A percentile compares a stretch with the other conserved stretches of the same genome.
These are phyloP conservation scores for Neurospora sp. DNA, from an alignment of 495 filamentous ascomycete species.

Conservation along the genomic window DNA sequence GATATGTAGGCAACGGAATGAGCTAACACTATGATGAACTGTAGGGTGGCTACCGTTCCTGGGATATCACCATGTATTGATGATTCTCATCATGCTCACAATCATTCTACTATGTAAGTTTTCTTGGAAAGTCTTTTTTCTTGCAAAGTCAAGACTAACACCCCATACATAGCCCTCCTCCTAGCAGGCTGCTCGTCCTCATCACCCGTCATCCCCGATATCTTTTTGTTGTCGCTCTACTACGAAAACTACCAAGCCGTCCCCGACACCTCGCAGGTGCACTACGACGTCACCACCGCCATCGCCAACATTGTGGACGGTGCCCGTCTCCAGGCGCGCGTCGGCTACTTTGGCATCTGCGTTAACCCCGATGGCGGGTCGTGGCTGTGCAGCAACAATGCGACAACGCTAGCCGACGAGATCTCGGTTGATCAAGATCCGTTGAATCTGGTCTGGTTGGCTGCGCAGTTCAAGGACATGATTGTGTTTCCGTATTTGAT, in stretches of 20 bases:
- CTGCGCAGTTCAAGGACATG: constrained; percentile 68
- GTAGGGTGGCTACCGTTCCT: constrained; percentile 86
- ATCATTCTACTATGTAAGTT: constrained; percentile 85
- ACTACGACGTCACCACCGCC: constrained; percentile 69
- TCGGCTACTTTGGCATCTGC: constrained; percentile 66
- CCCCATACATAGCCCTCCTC: constrained; percentile 49
- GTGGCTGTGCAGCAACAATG: constrained; percentile 71
- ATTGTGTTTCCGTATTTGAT: constrained; percentile 74
- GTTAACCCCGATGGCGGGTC: constrained; percentile 60
- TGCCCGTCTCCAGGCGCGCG: constrained; percentile 57
- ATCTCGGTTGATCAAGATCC: constrained; percentile 64
- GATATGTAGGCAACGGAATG: not conserved
- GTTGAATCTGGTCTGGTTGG: constrained; percentile 71
- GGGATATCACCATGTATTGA: constrained; percentile 96
- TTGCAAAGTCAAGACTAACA: not conserved
- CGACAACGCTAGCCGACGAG: constrained; percentile 60
- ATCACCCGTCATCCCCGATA: constrained; percentile 63
- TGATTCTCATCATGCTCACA: constrained; percentile 88
- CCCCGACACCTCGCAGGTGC: constrained; percentile 69
- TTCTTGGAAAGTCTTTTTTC: constrained; percentile 21
- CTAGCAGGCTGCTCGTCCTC: constrained; percentile 72
- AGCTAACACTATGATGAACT: constrained; percentile 5
- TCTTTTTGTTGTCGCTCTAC: constrained; percentile 72
- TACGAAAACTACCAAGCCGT: constrained; percentile 55
- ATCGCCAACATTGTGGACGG: constrained; percentile 63